Evolutionary conservation across 1,284 basidiomycete species (phyloP).

Genomic region (Exobasidium rhododendri): DNA sequence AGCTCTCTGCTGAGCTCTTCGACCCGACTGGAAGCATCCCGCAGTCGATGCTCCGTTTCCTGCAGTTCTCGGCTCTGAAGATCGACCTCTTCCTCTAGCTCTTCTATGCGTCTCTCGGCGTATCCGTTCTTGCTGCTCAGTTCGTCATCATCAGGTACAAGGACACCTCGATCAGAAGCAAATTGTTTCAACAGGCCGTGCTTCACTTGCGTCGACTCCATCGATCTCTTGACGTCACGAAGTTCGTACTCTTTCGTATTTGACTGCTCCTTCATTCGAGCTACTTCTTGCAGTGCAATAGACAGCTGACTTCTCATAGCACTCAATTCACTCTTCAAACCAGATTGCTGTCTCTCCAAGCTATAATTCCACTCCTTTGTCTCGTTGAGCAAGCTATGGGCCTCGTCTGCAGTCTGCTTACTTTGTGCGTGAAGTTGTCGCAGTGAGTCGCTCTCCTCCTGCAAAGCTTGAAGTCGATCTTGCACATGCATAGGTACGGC

Average conservation of each 20-base stretch:
- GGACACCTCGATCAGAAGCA: slow-evolving; percentile 69
- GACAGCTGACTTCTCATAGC: slow-evolving; percentile 75
- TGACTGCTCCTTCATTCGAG: slow-evolving; percentile 61
- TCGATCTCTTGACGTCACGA: slow-evolving; percentile 66
- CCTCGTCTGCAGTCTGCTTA: slow-evolving; percentile 53
- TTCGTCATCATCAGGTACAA: slow-evolving; percentile 49
- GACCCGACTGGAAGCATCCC: slow-evolving; percentile 43
- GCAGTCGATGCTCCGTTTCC: slow-evolving; percentile 46
- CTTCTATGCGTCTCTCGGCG: slow-evolving; percentile 40
- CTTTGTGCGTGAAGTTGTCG: slow-evolving; percentile 48
- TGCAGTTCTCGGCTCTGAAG: slow-evolving; percentile 34
- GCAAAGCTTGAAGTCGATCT: slow-evolving; percentile 45
- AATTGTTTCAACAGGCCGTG: slow-evolving; percentile 78
- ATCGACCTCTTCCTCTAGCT: slow-evolving; percentile 51
- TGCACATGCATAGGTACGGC: slow-evolving; percentile 31
- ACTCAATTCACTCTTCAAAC: slow-evolving; percentile 73
- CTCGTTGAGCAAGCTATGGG: slow-evolving; percentile 63
- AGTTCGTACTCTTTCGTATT: slow-evolving; percentile 64
- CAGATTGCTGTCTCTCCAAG: slow-evolving; percentile 68
- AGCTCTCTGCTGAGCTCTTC: slow-evolving; percentile 46
- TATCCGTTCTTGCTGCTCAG: slow-evolving; percentile 40
- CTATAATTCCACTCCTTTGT: slow-evolving; percentile 65
- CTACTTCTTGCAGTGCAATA: slow-evolving; percentile 68
- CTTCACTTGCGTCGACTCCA: slow-evolving; percentile 72
- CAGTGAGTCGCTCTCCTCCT: slow-evolving; percentile 45